Conservation (phyloP, 768 basidiomycete species). For the Amyloporia xantha region DNA sequence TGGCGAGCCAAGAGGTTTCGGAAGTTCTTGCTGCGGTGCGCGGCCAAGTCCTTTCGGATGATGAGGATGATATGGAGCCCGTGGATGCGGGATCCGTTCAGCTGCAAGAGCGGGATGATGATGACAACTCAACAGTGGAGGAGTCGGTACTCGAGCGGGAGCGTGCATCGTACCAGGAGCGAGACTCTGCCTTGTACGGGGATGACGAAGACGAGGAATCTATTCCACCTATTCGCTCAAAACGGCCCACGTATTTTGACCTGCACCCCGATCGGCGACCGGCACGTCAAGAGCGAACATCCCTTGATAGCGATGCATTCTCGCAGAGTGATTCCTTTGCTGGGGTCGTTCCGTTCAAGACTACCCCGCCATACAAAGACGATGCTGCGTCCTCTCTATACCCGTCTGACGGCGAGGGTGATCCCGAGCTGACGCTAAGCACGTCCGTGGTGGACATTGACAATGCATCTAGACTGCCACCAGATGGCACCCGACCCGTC, state of each 20-base stretch:
- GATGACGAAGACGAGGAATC: slow-evolving; percentile 25
- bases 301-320: slow-evolving; percentile 17
- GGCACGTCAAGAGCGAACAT: slow-evolving; percentile 13
- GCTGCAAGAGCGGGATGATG: slow-evolving; percentile 15
- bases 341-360: neutral
- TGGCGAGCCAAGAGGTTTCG: slow-evolving; percentile 67
- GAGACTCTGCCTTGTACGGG: slow-evolving; percentile 11
- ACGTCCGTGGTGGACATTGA: neutral
- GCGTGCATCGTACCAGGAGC: slow-evolving; percentile 3
- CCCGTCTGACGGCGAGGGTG: neutral
- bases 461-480: neutral
- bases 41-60: slow-evolving; percentile 33
- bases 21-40: slow-evolving; percentile 57
- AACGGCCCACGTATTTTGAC: slow-evolving; percentile 67
- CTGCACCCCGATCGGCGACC: slow-evolving; percentile 68
- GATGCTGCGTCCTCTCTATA: neutral
- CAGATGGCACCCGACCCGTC: neutral
- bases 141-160: slow-evolving; percentile 12
- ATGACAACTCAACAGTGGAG: slow-evolving; percentile 17
- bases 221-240: slow-evolving; percentile 7
- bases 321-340: slow-evolving; percentile 5
- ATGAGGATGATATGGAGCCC: slow-evolving; percentile 30
- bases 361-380: neutral
- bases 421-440: neutral
- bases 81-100: slow-evolving; percentile 10